phyloP scores from a whole-genome alignment of 2,329 filamentous ascomycete species.

The Arthrobotrys conoides region DNA sequence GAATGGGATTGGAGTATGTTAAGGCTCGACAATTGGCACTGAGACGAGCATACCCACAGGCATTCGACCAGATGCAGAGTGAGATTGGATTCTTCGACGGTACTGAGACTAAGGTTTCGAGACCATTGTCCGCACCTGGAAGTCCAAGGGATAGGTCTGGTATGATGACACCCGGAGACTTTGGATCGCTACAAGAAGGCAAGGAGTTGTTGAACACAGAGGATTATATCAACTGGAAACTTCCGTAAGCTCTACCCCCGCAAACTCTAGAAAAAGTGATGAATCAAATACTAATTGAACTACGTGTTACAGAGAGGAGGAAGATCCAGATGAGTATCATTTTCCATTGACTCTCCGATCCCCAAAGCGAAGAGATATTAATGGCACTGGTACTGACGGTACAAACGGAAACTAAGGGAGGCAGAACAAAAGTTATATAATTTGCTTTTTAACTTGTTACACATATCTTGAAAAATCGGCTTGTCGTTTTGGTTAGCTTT shows the following conservation, averaged over 20 bases:
- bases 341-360: conserved; percentile 77
- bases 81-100: conserved; percentile 90
- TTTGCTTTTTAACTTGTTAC: conserved; percentile 7
- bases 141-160: conserved; percentile 90
- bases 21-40: conserved; percentile 95
- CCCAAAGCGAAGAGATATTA: conserved; percentile 49
- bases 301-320: conserved; percentile 78
- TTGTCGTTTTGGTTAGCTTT: conserved; percentile 4
- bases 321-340: conserved; percentile 85
- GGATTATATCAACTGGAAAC: conserved; percentile 97
- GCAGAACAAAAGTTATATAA: conserved; percentile 25
- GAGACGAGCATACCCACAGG: conserved; percentile 88
- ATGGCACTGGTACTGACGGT: conserved; percentile 20
- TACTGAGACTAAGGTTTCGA: conserved; percentile 93
- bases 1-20: conserved; percentile 99
- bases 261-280: too few species aligned
- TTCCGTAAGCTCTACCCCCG: conserved; percentile 76
- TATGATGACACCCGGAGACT: conserved; percentile 99
- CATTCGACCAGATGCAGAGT: conserved; percentile 78
- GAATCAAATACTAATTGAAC: background rate
- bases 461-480: conserved; percentile 1
- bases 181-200: conserved; percentile 94
- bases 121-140: conserved; percentile 92
- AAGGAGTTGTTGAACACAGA: conserved; percentile 93
- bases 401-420: conserved; percentile 20